A percentile compares a stretch with the other conserved stretches of the same genome.
Evolutionary conservation across 1,284 basidiomycete genomes (phyloP).

Genomic region (Fistulina hepatica): DNA sequence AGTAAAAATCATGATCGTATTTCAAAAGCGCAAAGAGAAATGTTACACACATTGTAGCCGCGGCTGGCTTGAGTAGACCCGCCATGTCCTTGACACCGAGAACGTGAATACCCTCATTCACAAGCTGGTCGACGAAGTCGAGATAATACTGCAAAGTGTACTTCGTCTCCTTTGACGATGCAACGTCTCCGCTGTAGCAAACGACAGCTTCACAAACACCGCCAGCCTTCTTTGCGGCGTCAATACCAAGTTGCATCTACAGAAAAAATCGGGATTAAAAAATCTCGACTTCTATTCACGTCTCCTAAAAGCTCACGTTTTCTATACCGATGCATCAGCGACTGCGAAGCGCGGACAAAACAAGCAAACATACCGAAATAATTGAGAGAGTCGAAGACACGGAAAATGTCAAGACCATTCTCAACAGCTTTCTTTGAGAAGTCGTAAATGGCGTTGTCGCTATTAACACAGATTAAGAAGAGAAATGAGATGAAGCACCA

Average conservation of each 20-base stretch:
- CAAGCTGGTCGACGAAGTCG: slow-evolving; percentile 90
- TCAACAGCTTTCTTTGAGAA: slow-evolving; percentile 98
- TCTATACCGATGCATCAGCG: slow-evolving; percentile 31
- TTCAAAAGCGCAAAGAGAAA: slow-evolving; percentile 4
- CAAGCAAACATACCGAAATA: slow-evolving; percentile 66
- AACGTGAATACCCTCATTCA: slow-evolving; percentile 93
- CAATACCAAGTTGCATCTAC: slow-evolving; percentile 92
- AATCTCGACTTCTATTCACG: too few species aligned
- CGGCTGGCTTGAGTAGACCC: slow-evolving; percentile 90
- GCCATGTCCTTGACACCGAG: slow-evolving; percentile 99
- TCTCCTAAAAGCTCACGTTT: slow-evolving; percentile 41
- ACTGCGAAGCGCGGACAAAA: slow-evolving; percentile 2
- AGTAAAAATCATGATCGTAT: slow-evolving; percentile 4
- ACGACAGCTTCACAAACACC: slow-evolving; percentile 97
- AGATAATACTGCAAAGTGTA: slow-evolving; percentile 99
- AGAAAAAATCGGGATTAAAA: slow-evolving; percentile 1
- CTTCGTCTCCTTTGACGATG: slow-evolving; percentile 91
- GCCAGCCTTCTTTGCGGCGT: slow-evolving; percentile 98
- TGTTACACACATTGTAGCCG: slow-evolving; percentile 68
- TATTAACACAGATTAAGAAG: slow-evolving; percentile 20
- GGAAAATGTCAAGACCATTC: slow-evolving; percentile 99
- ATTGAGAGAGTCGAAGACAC: slow-evolving; percentile 98
- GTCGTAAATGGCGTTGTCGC: slow-evolving; percentile 99
- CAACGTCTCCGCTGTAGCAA: slow-evolving; percentile 98
- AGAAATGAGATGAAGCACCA: neutral